phyloP scores from a whole-genome alignment of 2,329 filamentous ascomycete species.

The Apiospora rasikravindrae region DNA sequence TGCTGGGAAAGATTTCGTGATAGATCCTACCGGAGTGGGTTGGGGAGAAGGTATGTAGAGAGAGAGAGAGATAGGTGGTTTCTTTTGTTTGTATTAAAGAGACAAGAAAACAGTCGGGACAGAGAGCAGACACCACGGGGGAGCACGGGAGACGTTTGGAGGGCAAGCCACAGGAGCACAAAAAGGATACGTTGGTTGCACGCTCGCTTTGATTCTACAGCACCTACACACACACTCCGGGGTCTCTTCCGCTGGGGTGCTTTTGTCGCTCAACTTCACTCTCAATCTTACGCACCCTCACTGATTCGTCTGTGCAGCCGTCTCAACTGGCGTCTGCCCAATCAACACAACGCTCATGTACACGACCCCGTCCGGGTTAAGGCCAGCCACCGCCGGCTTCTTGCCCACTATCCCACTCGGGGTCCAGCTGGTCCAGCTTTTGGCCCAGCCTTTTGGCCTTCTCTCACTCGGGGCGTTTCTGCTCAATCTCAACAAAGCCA shows the following conservation, averaged over 20 bases:
- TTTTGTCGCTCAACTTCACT: not conserved
- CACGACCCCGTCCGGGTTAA: not conserved
- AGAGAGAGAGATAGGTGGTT: not conserved
- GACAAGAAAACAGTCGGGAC: not conserved
- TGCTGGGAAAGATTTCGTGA: conserved; percentile 14
- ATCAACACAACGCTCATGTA: conserved; percentile 11
- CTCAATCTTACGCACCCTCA: conserved; percentile 2
- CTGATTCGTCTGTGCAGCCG: not conserved
- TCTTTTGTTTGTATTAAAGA: not conserved
- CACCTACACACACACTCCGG: not conserved
- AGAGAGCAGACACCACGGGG: not conserved
- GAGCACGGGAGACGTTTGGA: not conserved
- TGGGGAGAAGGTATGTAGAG: not conserved
- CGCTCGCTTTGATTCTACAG: not conserved
- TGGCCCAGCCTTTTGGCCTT: too few relatives aligned
- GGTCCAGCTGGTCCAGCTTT: conserved; percentile 11
- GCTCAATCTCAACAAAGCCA: conserved; percentile 16
- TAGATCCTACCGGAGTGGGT: not conserved
- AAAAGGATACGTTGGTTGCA: not conserved
- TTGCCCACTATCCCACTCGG: conserved; percentile 7
- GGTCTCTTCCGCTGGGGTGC: conserved; percentile 7
- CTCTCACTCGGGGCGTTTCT: not conserved
- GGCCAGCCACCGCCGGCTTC: conserved; percentile 2
- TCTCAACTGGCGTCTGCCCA: conserved; percentile 6
- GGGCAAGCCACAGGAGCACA: not conserved